Evolutionary conservation across 2,329 filamentous ascomycete genomes (phyloP), one percentile per base, ranked within the genome.

Genomic region (Coleophoma crateriformis): DNA sequence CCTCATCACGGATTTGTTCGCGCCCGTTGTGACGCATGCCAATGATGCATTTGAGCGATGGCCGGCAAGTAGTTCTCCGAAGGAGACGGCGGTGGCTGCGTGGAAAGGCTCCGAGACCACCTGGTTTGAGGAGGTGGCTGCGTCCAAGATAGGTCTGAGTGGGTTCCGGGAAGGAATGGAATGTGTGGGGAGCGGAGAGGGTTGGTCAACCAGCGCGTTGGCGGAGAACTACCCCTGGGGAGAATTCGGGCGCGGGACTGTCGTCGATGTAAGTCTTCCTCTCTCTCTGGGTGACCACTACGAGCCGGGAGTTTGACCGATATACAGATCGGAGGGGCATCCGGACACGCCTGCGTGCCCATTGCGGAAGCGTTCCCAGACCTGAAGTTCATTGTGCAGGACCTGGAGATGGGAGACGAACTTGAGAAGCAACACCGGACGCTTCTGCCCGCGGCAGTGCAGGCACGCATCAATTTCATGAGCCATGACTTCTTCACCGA

Each of bases 181-280:
- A 33, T 39, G 46, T 27, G 49, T 52, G n/a, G 49, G 47, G 20
- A 47, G 43, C 5, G 77, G 74, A 48, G 75, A 79, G 53, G 78
- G 78, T 0, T 79, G 78, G 54, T 74, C 77, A 52, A 58, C 77
- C 2, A 62, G 63, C 38, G 69, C 78, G 54, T 66, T 82, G 19
- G 68, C 78, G 1, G 65, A 77, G 33, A 45, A 45, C 10, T 50
- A 45, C 46, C 33, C 41, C 20, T 53, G 50, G 50, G 48, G 17
- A 20, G 41, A 33, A 14, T 14, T 50, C 27, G 50, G 50, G 7
- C 33, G 35, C 4, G 50, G 47, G 13, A 43, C 27, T 33, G 47
- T 53, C 2, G 50, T 53, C 6, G 50, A 53, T 47, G 50, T 53
- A 33, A 48, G 51, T n/a, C 40, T 1, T 17, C n/a, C n/a, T 20